Base-by-base conservation (phyloP, 2,329 filamentous ascomycete genomes). In the Neonectria faginata region DNA sequence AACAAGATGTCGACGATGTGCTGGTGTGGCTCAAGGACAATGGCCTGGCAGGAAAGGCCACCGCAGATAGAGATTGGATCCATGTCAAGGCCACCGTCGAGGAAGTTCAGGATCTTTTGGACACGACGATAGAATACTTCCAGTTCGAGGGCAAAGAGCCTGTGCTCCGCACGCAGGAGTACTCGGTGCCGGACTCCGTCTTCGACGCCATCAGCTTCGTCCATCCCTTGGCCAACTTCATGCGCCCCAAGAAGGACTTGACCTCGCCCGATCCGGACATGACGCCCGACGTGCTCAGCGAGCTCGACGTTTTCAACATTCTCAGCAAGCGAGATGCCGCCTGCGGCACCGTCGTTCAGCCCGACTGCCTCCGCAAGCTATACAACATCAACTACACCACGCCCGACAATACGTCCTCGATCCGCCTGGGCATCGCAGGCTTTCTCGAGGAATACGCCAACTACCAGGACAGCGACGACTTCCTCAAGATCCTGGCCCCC, bases 361-460 rank as follows among this genome's bases (percentile, higher is more conserved):
- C 81, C 0, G 70, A 73, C 9, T 84, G 83, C 67, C 77, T 86
- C 36, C 76, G 75, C 9, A 72, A 80, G 54, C 76, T 84, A 12
- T 86, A 85, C 75, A 82, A 83, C 66, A 79, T 85, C 66, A 77
- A 74, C 42, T 80, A 80, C 64, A 67, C 70, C n/a, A 68, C 68
- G 7, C 70, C 64, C 4, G 67, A 75, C 25, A 66, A 67, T 18
- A 72, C 53, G 3, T 81, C 81, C 1, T 72, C 75, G 0, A 79
- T 80, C 8, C 79, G 80, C 0, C 74, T 85, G 51, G 84, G 80
- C 29, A 76, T 86, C 22, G 82, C 82, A 1, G 84, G 84, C 8
- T 86, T 86, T 71, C 78, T 86, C 0, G 82, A 84, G 18, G 74
- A 86, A 67, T 82, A 81, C 67, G 79, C 81, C 69, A 83, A 81